Conservation (phyloP, 495 filamentous ascomycete species). For the Arthonia radiata region DNA sequence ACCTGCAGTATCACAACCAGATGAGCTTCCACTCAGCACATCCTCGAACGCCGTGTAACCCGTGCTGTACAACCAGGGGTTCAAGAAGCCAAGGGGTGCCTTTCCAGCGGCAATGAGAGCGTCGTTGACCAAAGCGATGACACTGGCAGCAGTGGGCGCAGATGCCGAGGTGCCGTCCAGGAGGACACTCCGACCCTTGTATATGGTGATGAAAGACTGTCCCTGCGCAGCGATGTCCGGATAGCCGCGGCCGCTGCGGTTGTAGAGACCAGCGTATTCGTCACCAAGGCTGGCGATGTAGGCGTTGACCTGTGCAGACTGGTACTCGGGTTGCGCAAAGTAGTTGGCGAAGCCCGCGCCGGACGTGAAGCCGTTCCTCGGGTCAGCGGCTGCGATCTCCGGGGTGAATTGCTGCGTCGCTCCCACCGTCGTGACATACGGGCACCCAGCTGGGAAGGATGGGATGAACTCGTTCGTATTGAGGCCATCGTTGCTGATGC, state of each 20-base stretch:
- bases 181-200: too few species aligned
- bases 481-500: slow-evolving; percentile 38
- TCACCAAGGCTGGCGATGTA: slow-evolving; percentile 29
- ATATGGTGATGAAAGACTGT: too few species aligned
- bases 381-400: slow-evolving; percentile 26
- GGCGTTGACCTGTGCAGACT: slow-evolving; percentile 25
- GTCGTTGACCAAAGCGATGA: slow-evolving; percentile 44
- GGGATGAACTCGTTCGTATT: slow-evolving; percentile 42
- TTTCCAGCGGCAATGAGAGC: slow-evolving; percentile 29
- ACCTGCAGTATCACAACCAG: slow-evolving; percentile 29
- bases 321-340: slow-evolving; percentile 35
- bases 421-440: slow-evolving; percentile 48
- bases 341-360: slow-evolving; percentile 43
- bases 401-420: slow-evolving; percentile 35
- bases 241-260: slow-evolving; percentile 39
- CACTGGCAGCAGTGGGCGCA: slow-evolving; percentile 18
- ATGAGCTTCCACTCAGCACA: slow-evolving; percentile 30
- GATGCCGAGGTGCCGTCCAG: slow-evolving; percentile 25
- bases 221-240: slow-evolving; percentile 54
- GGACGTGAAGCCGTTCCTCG: slow-evolving; percentile 10
- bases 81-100: slow-evolving; percentile 42
- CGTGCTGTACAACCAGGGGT: slow-evolving; percentile 43
- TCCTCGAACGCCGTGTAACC: slow-evolving; percentile 33
- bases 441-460: slow-evolving; percentile 46
- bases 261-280: slow-evolving; percentile 24